phyloP scores from a whole-genome alignment of 768 basidiomycete genomes.

The Coprinellus micaceus region DNA sequence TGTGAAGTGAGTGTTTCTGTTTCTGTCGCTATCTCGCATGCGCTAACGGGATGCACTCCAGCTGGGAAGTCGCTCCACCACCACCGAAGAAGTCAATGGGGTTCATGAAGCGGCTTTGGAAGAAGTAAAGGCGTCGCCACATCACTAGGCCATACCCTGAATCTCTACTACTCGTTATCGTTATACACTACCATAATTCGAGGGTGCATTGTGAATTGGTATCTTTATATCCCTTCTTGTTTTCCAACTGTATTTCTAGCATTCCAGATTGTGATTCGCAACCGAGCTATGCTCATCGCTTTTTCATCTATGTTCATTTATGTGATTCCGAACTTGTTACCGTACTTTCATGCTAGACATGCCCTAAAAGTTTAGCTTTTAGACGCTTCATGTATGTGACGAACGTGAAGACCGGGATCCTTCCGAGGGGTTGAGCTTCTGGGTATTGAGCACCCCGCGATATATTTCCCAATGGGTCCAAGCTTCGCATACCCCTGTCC shows the following conservation, averaged over 20 bases:
- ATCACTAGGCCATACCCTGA: not conserved
- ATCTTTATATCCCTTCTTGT: slow-evolving; percentile 2
- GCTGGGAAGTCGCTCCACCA: slow-evolving; percentile 39
- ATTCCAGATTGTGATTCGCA: not conserved
- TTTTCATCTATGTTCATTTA: no score
- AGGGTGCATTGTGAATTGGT: not conserved
- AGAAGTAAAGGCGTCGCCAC: not conserved
- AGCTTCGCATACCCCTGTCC: no score
- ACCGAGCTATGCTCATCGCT: no score
- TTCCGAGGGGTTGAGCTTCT: no score
- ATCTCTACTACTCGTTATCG: not conserved
- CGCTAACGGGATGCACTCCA: slow-evolving; percentile 13
- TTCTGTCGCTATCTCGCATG: slow-evolving; percentile 1
- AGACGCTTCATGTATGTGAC: no score
- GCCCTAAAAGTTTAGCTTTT: no score
- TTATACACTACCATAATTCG: not conserved
- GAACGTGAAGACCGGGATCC: no score
- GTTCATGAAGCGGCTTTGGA: slow-evolving; percentile 26
- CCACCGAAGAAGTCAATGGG: slow-evolving; percentile 24
- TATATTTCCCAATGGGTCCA: no score
- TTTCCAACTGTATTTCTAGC: not conserved
- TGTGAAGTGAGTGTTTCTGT: slow-evolving; percentile 46
- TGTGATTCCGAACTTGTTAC: no score
- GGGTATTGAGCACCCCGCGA: no score
- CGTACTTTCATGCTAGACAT: no score